A percentile compares a stretch with the other conserved stretches of the same genome.
Conservation (phyloP, 1,139 yeast genomes). For the Sugiyamaella pinicola region DNA sequence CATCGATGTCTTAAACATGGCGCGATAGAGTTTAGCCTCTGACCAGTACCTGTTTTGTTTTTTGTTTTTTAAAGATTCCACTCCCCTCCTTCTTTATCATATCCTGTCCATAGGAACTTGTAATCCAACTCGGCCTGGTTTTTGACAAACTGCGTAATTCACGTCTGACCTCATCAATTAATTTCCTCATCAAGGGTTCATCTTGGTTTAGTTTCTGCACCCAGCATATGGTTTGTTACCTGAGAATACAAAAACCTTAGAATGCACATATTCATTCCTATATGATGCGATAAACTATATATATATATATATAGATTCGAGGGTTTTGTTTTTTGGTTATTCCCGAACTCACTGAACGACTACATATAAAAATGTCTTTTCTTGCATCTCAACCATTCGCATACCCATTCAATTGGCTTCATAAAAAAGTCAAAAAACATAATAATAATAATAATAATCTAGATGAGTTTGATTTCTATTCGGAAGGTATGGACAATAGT, state of each 20-base stretch:
- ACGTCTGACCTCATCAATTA: slow-evolving; percentile 9
- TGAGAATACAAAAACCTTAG: background rate
- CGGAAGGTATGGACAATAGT: background rate
- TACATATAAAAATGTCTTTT: background rate
- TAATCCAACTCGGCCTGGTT: background rate
- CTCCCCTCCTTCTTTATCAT: background rate
- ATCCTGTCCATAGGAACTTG: background rate
- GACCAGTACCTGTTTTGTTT: background rate
- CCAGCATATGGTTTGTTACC: slow-evolving; percentile 2
- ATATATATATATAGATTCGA: background rate
- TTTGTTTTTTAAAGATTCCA: background rate
- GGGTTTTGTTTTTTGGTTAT: background rate
- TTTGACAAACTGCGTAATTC: background rate
- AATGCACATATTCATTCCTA: background rate
- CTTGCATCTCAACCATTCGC: slow-evolving; percentile 4
- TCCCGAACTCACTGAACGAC: background rate
- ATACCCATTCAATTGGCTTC: slow-evolving; percentile 16
- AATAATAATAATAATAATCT: slow-evolving; percentile 7
- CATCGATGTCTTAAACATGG: background rate
- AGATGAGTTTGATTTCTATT: background rate
- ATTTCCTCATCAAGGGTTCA: slow-evolving; percentile 11
- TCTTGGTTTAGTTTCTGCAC: background rate
- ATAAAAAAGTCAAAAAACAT: slow-evolving; percentile 10
- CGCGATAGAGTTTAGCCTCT: background rate
- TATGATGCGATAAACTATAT: slow-evolving; percentile 3